Evolutionary conservation across 2,329 filamentous ascomycete genomes (phyloP), one percentile per base, ranked within the genome.

Genomic region (Aspergillus sp.): DNA sequence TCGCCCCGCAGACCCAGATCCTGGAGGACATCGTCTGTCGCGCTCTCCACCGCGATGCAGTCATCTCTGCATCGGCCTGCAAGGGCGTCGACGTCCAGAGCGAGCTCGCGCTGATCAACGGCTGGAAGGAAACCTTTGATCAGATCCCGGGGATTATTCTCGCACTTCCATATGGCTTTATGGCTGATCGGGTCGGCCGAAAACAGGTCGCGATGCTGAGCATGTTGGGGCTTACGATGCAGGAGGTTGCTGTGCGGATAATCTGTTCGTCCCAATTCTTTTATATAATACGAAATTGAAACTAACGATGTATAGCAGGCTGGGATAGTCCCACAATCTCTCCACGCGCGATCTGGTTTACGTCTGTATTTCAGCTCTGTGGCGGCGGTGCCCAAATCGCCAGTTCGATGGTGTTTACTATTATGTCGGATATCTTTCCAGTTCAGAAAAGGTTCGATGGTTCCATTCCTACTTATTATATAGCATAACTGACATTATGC

Each of bases 401-500:
- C 2, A 37, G 5, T 7, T 14, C 35, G 35, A 37, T 37, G 35
- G 35, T n/a, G 12, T 37, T 15, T 37, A n/a, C 35, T 0, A 37
- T 37, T n/a, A 37, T 37, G 12, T 6, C 35, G 12, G 35, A 37
- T n/a, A n/a, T 37, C 5, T 14, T 37, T 14, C 14, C 35, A 2
- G 12, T n/a, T 6, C 4, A n/a, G 4, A n/a, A 6, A n/a, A 3
- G 35, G 35, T 37, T 37, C 4, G 35, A 2, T 37, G 1, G 7
- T 7, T n/a, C 12, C 5, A 15, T 37, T n/a, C 1, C 35, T 1
- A 3, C 6, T n/a, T 15, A 15, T n/a, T 15, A 2, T 0, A 3
- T 9, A 9, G 27, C 9, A 11, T 3, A 1, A 11, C 4, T 31
- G 27, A 31, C 27, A 9, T 31, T 4, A 6, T 37, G 1, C 15